Evolutionary conservation across 805 yeast species (phyloP), one percentile per base, ranked within the genome.

Genomic region (Scheffersomyces ergatensis): DNA sequence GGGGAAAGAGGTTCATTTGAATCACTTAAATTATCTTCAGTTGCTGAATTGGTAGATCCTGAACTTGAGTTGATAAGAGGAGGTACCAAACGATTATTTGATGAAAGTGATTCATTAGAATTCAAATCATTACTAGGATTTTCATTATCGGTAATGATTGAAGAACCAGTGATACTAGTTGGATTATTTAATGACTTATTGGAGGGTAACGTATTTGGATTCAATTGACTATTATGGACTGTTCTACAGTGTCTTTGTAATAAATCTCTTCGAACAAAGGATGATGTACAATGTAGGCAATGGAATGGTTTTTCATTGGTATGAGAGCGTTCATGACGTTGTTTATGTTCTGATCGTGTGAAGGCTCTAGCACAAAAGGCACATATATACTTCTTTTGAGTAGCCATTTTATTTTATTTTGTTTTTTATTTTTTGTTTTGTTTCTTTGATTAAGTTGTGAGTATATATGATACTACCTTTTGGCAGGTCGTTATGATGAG

Each of bases 281-380:
- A 77, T 36, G 83, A 76, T 8, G 80, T 72, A 56, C 95, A 86
- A 38, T 79, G 72, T 26, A 76, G 67, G 53, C 95, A 86, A 43
- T 79, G 80, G 63, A 83, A 86, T 0, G 95, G 95, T 47, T 88
- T 80, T 53, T 82, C 88, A 52, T 84, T 84, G 12, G 89, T 84
- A 55, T 85, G 93, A 1, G 89, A 81, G 20, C 90, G 64, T 58
- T 85, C 92, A 53, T 85, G 93, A 36, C 93, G 74, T 32, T 83
- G 78, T 50, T 83, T 76, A 59, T 85, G 93, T 57, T 85, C 93
- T 9, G 85, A 77, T 38, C 93, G 66, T n/a, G 89, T 79, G 55
- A 85, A 85, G 5, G 88, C 83, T 47, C 90, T 70, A 24, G 89
- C 86, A 53, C 95, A 86, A 55, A 78, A 85, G 5, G 85, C 80